Evolutionary conservation across 176 grass and related monocot species (phyloP), one percentile per base, ranked within the genome.

Genomic region (Oryza australiensis): DNA sequence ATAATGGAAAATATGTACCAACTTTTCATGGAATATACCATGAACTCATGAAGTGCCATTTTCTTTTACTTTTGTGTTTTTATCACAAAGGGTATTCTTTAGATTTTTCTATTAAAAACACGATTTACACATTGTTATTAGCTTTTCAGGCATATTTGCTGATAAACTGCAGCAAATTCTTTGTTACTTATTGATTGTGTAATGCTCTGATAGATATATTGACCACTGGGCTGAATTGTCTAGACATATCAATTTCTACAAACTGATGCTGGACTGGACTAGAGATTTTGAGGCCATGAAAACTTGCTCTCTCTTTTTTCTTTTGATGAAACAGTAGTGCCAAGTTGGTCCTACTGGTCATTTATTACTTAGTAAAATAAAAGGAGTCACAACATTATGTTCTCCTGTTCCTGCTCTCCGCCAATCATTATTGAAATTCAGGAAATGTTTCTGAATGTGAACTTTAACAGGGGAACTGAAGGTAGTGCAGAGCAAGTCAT

Each of bases 401-500:
- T 32, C 10, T 80, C 49, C 0, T 79, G 1, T 68, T 34, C 64
- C 43, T 69, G 27, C 5, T 7, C 6, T 7, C 48, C 1, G 26
- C 46, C 12, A 2, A 70, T 38, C 38, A 5, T 26, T 6, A 8
- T n/a, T 28, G 9, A 72, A 57, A 62, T 81, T 81, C 20, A 59
- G 30, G 7, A 30, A 26, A 60, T 7, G 18, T 81, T 71, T 18
- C 13, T 28, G 23, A 71, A 71, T 12, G n/a, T 18, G 4, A 29
- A 11, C 5, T 14, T 72, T 26, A 82, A 62, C 48, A 72, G 80
- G 68, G 57, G 68, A 72, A 32, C 26, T 23, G 8, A 37, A 38
- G n/a, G 30, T 27, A 70, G 13, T 1, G 5, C 30, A 30, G 35
- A 63, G 26, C 45, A 87, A 70, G 72, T 57, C 73, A 37, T 91